Conservation (phyloP, 1,284 basidiomycete genomes). For the Trichosporon faecale region DNA sequence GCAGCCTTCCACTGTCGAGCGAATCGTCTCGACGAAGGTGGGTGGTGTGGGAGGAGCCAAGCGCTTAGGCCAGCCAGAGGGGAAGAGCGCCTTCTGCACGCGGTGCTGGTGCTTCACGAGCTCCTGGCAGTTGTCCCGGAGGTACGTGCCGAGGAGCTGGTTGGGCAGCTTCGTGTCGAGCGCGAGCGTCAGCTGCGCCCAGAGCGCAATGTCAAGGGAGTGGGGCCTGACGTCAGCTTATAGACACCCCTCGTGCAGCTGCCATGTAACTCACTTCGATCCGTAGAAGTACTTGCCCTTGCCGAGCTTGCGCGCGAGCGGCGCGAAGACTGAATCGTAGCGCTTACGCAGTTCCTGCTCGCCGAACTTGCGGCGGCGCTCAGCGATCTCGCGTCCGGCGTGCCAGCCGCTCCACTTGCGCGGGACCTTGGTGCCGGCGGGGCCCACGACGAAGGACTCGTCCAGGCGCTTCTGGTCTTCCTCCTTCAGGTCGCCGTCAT, state of each 20-base stretch:
- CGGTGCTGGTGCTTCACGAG: constrained; percentile 42
- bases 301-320: constrained; percentile 35
- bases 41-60: constrained; percentile 6
- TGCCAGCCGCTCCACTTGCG: constrained; percentile 41
- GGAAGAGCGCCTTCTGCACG: constrained; percentile 29
- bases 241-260: too few species aligned
- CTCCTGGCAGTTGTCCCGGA: constrained; percentile 38
- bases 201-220: constrained; percentile 47
- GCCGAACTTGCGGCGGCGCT: constrained; percentile 37
- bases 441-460: constrained; percentile 37
- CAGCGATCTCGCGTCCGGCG: constrained; percentile 35
- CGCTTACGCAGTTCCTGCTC: constrained; percentile 34
- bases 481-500: constrained; percentile 34
- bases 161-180: constrained; percentile 47
- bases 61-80: constrained; percentile 22
- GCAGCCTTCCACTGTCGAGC: not conserved
- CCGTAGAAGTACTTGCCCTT: constrained; percentile 35
- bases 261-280: constrained; percentile 26
- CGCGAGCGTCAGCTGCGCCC: constrained; percentile 48
- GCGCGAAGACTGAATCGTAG: constrained; percentile 33
- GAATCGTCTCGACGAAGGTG: not conserved
- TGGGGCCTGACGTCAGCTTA: constrained; percentile 34
- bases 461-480: constrained; percentile 36
- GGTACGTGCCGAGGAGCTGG: constrained; percentile 42
- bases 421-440: constrained; percentile 41